A percentile compares a stretch with the other conserved stretches of the same genome.
Conservation (phyloP, 306 rosid genomes). For the Rubus idaeus region DNA sequence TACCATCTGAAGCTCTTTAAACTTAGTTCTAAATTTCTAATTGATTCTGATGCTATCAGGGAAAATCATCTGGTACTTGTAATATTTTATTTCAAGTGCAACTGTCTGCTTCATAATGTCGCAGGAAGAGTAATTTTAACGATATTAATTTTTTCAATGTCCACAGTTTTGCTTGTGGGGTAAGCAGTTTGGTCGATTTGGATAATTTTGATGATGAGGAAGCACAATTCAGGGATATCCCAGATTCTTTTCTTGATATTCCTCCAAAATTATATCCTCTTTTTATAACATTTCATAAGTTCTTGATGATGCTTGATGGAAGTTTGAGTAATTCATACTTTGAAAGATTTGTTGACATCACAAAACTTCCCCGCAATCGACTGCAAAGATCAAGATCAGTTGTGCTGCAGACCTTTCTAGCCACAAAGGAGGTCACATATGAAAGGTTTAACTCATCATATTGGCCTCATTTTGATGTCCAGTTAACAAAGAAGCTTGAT, state of each 20-base stretch:
- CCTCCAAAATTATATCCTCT: slow-evolving; percentile 52
- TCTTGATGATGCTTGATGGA: slow-evolving; percentile 72
- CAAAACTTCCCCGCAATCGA: slow-evolving; percentile 22
- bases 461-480: slow-evolving; percentile 65
- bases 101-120: too few species aligned
- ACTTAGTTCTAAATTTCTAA: too few species aligned
- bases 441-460: slow-evolving; percentile 55
- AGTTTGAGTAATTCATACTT: slow-evolving; percentile 61
- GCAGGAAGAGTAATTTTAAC: background rate
- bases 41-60: background rate
- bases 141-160: background rate
- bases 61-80: background rate
- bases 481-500: slow-evolving; percentile 52
- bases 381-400: slow-evolving; percentile 37
- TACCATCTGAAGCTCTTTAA: too few species aligned
- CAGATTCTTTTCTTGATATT: slow-evolving; percentile 50
- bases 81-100: too few species aligned
- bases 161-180: slow-evolving; percentile 43
- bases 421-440: slow-evolving; percentile 60
- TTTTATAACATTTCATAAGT: slow-evolving; percentile 58
- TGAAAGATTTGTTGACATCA: slow-evolving; percentile 36
- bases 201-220: slow-evolving; percentile 43
- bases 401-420: slow-evolving; percentile 44
- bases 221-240: slow-evolving; percentile 42
- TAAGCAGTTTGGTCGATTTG: slow-evolving; percentile 9